Base-by-base conservation (phyloP, 164 flowering plant genomes). In the Cinnamomum chago region DNA sequence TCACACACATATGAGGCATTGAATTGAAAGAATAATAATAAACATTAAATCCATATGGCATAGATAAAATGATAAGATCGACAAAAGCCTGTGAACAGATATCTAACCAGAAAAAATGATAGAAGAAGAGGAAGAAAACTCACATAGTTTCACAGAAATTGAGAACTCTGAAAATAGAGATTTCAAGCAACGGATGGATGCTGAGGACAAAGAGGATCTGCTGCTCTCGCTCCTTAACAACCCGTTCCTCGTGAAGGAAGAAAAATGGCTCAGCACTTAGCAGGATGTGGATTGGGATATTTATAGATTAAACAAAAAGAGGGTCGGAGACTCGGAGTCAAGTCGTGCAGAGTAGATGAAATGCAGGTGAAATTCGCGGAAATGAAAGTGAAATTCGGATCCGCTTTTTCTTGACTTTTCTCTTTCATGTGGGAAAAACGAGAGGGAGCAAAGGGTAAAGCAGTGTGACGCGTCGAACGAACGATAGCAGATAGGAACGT, bases 301-400 rank as follows among this genome's bases (percentile, higher is more conserved):
- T 78, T 82, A 83, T 87, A 83, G 83, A 76, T 58, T 50, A 47
- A 68, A 35, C 1, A 25, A 27, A 52, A 40, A 25, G 40, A 23
- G 6, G 62, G 25, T 40, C 40, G 52, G 27, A 25, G 30, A 62
- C 35, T 30, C 69, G n/a, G 30, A 66, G 69, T 64, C 28, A 27
- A 35, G 58, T 27, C 18, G 6, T 17, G 62, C 47, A 30, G 28
- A 51, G 73, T 69, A 66, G 60, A 76, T 78, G 84, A 80, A 82
- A 76, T 79, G 72, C 58, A 69, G 52, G 72, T 82, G 80, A 81
- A 83, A 85, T 83, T 79, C 65, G 68, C 18, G 65, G 13, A 83
- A 81, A 80, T 81, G 73, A 62, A 67, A 3, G 50, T 73, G 76
- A 77, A 64, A 51, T 73, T 70, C 72, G 12, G 40, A 15, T 66